These are phyloP conservation scores for Hypoxylon sp. DNA, from an alignment of 2,329 filamentous ascomycete species.

Conservation along the genomic window DNA sequence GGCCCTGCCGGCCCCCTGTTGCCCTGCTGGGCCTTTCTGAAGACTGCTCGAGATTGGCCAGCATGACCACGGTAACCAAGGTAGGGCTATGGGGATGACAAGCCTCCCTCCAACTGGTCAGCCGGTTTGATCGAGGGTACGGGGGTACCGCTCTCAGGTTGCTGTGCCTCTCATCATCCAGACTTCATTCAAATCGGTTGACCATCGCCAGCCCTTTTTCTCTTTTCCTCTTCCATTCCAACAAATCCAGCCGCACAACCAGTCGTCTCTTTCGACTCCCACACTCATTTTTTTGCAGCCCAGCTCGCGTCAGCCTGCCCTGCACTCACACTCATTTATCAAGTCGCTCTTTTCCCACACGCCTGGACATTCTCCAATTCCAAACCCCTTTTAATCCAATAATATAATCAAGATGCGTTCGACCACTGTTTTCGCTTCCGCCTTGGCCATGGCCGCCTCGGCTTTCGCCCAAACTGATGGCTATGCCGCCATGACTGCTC, in stretches of 20 bases:
- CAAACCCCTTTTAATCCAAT: slow-evolving; percentile 11
- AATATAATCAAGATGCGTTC: slow-evolving; percentile 65
- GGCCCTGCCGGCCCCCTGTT: background rate
- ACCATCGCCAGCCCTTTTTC: slow-evolving; percentile 30
- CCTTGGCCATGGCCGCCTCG: slow-evolving; percentile 64
- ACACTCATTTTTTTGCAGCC: slow-evolving; percentile 37
- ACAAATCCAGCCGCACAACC: slow-evolving; percentile 22
- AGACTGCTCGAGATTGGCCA: slow-evolving; percentile 15
- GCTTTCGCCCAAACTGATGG: slow-evolving; percentile 65
- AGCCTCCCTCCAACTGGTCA: slow-evolving; percentile 28
- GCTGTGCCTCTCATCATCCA: slow-evolving; percentile 20
- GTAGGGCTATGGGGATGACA: slow-evolving; percentile 28
- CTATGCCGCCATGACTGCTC: slow-evolving; percentile 67
- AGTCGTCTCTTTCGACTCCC: slow-evolving; percentile 33
- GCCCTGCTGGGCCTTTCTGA: slow-evolving; percentile 7
- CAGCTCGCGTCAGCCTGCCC: slow-evolving; percentile 33
- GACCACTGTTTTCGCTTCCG: slow-evolving; percentile 59
- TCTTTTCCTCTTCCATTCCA: slow-evolving; percentile 3
- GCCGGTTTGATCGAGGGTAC: slow-evolving; percentile 6
- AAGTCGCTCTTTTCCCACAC: slow-evolving; percentile 29
- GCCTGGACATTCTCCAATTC: slow-evolving; percentile 14
- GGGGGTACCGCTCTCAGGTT: slow-evolving; percentile 4
- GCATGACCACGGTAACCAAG: background rate
- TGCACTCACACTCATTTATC: slow-evolving; percentile 39
- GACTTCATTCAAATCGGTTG: slow-evolving; percentile 14